These are phyloP conservation scores for Didymella sp. DNA, from an alignment of 2,329 filamentous ascomycete species.

Conservation along the genomic window DNA sequence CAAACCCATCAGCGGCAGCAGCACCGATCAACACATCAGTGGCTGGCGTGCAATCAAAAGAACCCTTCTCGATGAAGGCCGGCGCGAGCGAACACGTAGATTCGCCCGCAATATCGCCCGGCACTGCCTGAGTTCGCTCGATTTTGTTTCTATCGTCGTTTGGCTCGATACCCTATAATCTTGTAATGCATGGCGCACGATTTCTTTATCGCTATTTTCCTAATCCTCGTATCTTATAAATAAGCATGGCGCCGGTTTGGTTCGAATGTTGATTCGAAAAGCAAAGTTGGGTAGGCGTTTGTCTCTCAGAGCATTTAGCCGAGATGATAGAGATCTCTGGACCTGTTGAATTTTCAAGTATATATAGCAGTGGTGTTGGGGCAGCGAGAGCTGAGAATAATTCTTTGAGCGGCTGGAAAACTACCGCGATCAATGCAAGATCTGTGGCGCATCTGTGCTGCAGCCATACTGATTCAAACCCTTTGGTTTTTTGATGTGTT, in stretches of 20 bases:
- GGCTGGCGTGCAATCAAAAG: not conserved
- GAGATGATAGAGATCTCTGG: not conserved
- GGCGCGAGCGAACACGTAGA: conserved; percentile 8
- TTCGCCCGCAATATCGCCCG: conserved; percentile 20
- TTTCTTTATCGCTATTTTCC: conserved; percentile 4
- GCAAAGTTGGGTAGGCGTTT: conserved; percentile 5
- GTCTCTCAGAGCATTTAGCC: not conserved
- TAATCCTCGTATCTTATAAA: conserved; percentile 6
- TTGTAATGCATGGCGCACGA: conserved; percentile 18
- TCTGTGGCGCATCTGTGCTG: not conserved
- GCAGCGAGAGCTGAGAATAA: not conserved
- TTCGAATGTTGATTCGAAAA: not conserved
- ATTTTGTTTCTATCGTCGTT: conserved; percentile 6
- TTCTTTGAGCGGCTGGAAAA: not conserved
- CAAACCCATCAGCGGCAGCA: conserved; percentile 3
- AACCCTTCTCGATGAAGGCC: conserved; percentile 4
- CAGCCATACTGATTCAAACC: not conserved
- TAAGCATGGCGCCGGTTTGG: conserved; percentile 17
- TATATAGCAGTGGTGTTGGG: not conserved
- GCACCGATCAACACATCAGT: not conserved
- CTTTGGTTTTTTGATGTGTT: not conserved
- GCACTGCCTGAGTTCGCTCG: conserved; percentile 5
- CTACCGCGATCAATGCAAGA: not conserved
- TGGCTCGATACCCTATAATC: conserved; percentile 20
- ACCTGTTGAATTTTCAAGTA: not conserved